Evolutionary conservation across 106 monocot species (phyloP).

Genomic region (Vanilla planifolia): DNA sequence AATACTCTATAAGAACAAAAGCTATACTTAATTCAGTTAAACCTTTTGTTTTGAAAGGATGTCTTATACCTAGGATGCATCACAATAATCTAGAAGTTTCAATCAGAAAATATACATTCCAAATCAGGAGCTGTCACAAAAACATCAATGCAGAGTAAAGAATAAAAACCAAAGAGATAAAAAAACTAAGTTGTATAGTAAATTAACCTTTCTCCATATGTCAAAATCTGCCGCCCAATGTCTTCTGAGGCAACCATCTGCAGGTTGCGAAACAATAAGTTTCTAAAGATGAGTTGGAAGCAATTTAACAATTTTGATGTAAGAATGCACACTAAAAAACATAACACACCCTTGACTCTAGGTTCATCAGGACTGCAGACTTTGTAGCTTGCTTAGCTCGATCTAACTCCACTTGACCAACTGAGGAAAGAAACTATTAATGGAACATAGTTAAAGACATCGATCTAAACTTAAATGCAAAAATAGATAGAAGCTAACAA

Average conservation of each 20-base stretch:
- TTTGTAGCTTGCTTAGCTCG: conserved; percentile 75
- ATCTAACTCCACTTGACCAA: conserved; percentile 63
- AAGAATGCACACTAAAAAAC: not conserved
- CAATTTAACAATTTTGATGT: not conserved
- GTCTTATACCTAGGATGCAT: too few relatives aligned
- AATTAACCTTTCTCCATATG: conserved; percentile 82
- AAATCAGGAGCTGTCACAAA: too few relatives aligned
- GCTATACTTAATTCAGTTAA: too few relatives aligned
- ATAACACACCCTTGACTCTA: conserved; percentile 64
- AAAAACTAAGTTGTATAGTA: not conserved
- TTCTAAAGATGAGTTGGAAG: not conserved
- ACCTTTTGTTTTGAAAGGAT: too few relatives aligned
- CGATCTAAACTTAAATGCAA: not conserved
- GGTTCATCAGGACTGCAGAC: conserved; percentile 75
- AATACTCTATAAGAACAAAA: too few relatives aligned
- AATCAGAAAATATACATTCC: too few relatives aligned
- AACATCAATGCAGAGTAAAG: too few relatives aligned
- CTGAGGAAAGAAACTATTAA: conserved; percentile 19
- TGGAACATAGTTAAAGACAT: not conserved
- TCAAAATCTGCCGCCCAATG: conserved; percentile 82
- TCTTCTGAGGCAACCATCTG: conserved; percentile 89
- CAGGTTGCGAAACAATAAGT: not conserved
- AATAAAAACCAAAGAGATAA: not conserved
- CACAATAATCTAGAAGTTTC: too few relatives aligned
- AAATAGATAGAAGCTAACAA: not conserved